A percentile compares a stretch with the other conserved stretches of the same genome.
phyloP scores from a whole-genome alignment of 805 yeast species.

The Zygotorulaspora danielsina region DNA sequence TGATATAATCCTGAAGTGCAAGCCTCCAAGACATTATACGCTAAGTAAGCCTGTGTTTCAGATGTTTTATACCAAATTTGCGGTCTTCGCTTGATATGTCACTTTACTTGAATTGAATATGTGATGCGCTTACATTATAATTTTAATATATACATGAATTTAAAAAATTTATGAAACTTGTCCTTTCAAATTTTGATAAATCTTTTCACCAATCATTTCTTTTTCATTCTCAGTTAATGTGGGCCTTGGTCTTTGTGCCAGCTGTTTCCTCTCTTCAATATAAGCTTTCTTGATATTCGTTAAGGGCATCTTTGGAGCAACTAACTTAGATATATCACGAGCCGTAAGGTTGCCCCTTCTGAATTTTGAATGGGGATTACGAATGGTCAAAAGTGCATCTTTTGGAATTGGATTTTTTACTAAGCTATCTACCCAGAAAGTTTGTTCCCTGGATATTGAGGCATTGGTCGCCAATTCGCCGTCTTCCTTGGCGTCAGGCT shows the following conservation, averaged over 20 bases:
- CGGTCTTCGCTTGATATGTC: no score
- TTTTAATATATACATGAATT: slow-evolving; percentile 13
- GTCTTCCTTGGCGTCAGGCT: slow-evolving; percentile 43
- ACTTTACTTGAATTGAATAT: no score
- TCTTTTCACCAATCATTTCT: slow-evolving; percentile 41
- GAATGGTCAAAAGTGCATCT: slow-evolving; percentile 59
- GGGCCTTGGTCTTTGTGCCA: slow-evolving; percentile 44
- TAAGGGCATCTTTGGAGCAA: slow-evolving; percentile 75
- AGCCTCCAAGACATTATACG: slow-evolving; percentile 48
- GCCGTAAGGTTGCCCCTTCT: slow-evolving; percentile 60
- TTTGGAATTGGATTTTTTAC: slow-evolving; percentile 65
- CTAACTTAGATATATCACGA: slow-evolving; percentile 56
- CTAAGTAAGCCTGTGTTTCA: no score
- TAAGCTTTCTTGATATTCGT: slow-evolving; percentile 58
- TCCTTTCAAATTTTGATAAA: slow-evolving; percentile 19
- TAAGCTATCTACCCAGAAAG: slow-evolving; percentile 66
- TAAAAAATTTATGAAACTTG: slow-evolving; percentile 2
- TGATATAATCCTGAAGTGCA: slow-evolving; percentile 48
- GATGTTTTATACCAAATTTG: no score
- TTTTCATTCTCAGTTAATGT: slow-evolving; percentile 41
- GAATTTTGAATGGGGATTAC: slow-evolving; percentile 71
- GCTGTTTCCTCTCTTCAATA: slow-evolving; percentile 48
- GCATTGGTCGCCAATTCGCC: slow-evolving; percentile 55
- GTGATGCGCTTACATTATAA: no score
- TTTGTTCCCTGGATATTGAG: slow-evolving; percentile 59